Evolutionary conservation across 2,329 filamentous ascomycete species (phyloP), one percentile per base, ranked within the genome.

Genomic region (Aschersonia sp.): DNA sequence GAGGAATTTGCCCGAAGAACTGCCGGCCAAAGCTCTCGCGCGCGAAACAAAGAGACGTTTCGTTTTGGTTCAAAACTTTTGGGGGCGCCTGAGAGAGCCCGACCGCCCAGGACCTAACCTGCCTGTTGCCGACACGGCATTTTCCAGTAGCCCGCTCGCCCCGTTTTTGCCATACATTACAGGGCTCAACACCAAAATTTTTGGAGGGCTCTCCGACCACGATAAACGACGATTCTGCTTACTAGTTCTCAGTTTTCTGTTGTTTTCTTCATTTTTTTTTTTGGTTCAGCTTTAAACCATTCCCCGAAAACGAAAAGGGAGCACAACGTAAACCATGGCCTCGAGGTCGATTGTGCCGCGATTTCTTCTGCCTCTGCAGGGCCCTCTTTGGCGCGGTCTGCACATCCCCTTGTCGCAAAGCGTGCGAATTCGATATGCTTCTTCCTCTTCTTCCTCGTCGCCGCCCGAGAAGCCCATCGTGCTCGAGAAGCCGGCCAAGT

Each of bases 401-500:
- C 58, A 58, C 50, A 60, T 64, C 48, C 63, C 60, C 12, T 53
- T 58, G 48, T 61, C 63, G 11, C 62, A 65, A 47, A 61, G 58
- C 52, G 56, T 65, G 48, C 55, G 56, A 55, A 54, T 66, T 45
- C 63, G 63, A 45, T 67, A 62, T 52, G 59, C 58, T 46, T 63
- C 62, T 7, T 49, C 51, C 10, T 46, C 51, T 42, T 42, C 62
- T 2, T 55, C 55, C 7, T 49, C 51, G 9, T 46, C 51, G 42
- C 42, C 46, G 42, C 49, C 55, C 43, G 67, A 65, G 52, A 84
- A 83, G 58, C 76, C 78, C 37, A 74, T 81, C 52, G 76, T 87
- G 5, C 81, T 98, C 54, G 86, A 86, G 57, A 87, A 96, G 65
- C 90, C 90, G 30, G 76, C 85, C 58, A 85, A 83, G 62, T 97